Evolutionary conservation across 140 eudicot genomes (phyloP), one percentile per base, ranked within the genome.

Genomic region (Artemisia princeps): DNA sequence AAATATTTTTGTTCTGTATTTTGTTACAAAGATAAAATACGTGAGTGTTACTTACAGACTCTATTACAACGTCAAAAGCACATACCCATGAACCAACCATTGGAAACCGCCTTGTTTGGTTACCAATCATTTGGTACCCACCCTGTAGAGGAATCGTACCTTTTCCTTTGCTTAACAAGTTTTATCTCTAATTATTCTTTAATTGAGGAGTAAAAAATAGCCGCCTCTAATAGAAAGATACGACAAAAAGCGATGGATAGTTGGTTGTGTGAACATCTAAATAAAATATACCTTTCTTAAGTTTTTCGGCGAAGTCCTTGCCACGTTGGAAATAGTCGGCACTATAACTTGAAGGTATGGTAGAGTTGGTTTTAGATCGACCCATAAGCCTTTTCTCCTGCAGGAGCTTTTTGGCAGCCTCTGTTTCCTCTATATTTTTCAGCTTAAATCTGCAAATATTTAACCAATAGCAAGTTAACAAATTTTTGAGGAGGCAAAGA

Each of bases 271-370:
- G 56, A 64, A 64, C 16, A 46, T 44, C 10, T 24, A 26, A 12
- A 58, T 4, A 50, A 14, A 19, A 71, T 81, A 58, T 58, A 90
- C 97, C 97, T 83, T 74, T 91, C 67, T 92, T 79, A 24, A 81
- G 95, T 55, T 88, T 91, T 70, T 91, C 98, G 2, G 95, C 95
- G 73, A 87, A 82, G 81, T 91, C 98, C 62, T 83, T 87, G 73
- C 98, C 96, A 58, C 95, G 96, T 65, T 91, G 98, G 77, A 78
- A 84, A 76, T 85, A 92, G 72, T 88, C 98, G 15, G 98, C 95
- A 80, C 84, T 88, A 73, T 78, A 86, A 68, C 94, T 92, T 76
- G 96, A 84, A 44, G 98, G 91, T 64, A 82, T 74, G 78, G 73
- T 70, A 11, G 96, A 84, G 48, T 88, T 92, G 0, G 82, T 81